Evolutionary conservation across 2,329 filamentous ascomycete genomes (phyloP), one percentile per base, ranked within the genome.

Genomic region (Myriangium duriaei): DNA sequence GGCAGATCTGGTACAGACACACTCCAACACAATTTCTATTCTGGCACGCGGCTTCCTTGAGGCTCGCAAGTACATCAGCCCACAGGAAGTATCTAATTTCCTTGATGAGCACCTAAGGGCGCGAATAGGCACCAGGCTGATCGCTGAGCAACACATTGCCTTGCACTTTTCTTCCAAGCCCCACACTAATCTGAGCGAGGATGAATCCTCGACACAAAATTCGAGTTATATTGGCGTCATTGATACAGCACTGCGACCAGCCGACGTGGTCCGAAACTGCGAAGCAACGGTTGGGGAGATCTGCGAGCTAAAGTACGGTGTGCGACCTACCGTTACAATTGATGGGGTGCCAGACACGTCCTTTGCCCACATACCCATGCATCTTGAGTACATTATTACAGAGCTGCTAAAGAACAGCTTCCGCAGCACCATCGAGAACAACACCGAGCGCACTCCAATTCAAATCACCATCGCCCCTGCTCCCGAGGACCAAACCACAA

Each of bases 391-490:
- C 59, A 95, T 98, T 47, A 74, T 95, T 46, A 98, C 88, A 0
- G 91, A 98, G 60, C 71, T 98, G 1, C 71, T 98, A 42, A 98
- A 98, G 61, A 98, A 98, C 54, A 84, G 87, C 1, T 98, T 96
- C 64, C 76, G 91, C 30, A 88, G 91, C 3, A 92, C 85, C 0
- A 78, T 96, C 7, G 91, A 98, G 60, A 79, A 73, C 41, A 76
- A 77, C n/a, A 78, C 74, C 51, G 79, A 81, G 48, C 70, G 73
- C 30, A 81, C 93, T 47, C 84, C 88, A 1, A 71, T 98, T 29
- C 83, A 94, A 47, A 79, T 96, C 43, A 98, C 91, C 11, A 91
- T 98, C 44, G 88, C 88, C 0, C 82, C 74, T 1, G 66, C 74
- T 0, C 72, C 73, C 2, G 69, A 74, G 49, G 63, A 68, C 0